These are phyloP conservation scores for Sanguinoderma infundibulare DNA, from an alignment of 1,284 basidiomycete genomes.

Conservation along the genomic window DNA sequence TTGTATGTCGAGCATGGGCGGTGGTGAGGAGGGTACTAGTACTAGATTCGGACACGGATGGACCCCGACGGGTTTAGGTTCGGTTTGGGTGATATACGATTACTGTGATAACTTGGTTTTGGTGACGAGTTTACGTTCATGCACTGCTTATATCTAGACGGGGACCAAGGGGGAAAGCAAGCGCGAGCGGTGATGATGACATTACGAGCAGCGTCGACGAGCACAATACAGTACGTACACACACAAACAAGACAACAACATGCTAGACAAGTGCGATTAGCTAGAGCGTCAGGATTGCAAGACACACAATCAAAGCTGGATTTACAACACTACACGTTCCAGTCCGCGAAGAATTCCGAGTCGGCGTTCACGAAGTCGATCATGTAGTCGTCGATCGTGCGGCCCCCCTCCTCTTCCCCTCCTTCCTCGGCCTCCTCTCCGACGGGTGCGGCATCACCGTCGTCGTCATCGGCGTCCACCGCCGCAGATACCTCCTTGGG, in stretches of 20 bases:
- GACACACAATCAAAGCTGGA: background rate
- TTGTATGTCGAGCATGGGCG: constrained; percentile 21
- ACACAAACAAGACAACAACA: background rate
- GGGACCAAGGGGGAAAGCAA: background rate
- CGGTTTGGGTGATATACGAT: background rate
- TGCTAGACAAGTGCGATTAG: background rate
- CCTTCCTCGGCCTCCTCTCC: constrained; percentile 40
- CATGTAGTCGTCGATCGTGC: constrained; percentile 89
- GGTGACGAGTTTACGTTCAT: too few species aligned
- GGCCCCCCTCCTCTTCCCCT: constrained; percentile 61
- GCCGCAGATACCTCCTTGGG: constrained; percentile 21
- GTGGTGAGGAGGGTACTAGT: background rate
- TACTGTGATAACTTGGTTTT: background rate
- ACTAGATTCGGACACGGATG: background rate
- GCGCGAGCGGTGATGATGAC: background rate
- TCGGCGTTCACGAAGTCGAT: constrained; percentile 75
- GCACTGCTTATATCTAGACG: too few species aligned
- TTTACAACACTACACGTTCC: constrained; percentile 51
- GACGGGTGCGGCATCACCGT: constrained; percentile 29
- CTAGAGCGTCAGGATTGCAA: background rate
- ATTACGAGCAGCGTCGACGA: background rate
- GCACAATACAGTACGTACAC: background rate
- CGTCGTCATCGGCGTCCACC: constrained; percentile 17
- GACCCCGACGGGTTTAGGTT: background rate
- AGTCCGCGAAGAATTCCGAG: constrained; percentile 77